A percentile compares a stretch with the other conserved stretches of the same genome.
phyloP scores from a whole-genome alignment of 805 yeast species.

The Schwanniomyces yamadae region DNA sequence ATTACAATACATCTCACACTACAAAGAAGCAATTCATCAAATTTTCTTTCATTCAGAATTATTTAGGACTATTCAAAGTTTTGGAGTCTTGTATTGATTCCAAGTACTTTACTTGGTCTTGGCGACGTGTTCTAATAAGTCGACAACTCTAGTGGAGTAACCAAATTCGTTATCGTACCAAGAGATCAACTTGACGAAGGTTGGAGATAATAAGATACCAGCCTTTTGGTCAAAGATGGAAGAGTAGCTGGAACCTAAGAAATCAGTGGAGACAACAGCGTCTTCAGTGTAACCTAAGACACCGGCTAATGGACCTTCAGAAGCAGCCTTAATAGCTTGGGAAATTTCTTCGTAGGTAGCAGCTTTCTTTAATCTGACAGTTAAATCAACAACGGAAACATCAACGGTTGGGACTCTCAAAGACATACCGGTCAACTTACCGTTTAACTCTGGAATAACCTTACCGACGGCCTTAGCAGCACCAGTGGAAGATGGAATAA shows the following conservation, averaged over 20 bases:
- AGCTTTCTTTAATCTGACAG: slow-evolving; percentile 74
- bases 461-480: slow-evolving; percentile 98
- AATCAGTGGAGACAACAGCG: slow-evolving; percentile 88
- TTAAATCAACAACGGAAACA: slow-evolving; percentile 90
- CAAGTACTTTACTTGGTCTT: too few species aligned
- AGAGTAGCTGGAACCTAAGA: slow-evolving; percentile 79
- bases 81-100: too few species aligned
- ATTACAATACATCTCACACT: too few species aligned
- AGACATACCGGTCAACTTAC: slow-evolving; percentile 92
- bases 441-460: slow-evolving; percentile 87
- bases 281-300: slow-evolving; percentile 89
- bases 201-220: slow-evolving; percentile 83
- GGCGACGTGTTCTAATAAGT: slow-evolving; percentile 80
- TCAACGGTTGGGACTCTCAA: slow-evolving; percentile 93
- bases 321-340: slow-evolving; percentile 69
- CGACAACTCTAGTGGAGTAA: slow-evolving; percentile 95
- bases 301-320: slow-evolving; percentile 79
- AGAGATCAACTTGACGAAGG: slow-evolving; percentile 85
- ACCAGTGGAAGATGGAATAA: slow-evolving; percentile 94
- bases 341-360: slow-evolving; percentile 84
- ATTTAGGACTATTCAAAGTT: too few species aligned
- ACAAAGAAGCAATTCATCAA: too few species aligned
- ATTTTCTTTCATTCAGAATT: too few species aligned
- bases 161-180: slow-evolving; percentile 98
- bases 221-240: slow-evolving; percentile 90